These are phyloP conservation scores for Garcia nutans DNA, from an alignment of 345 rosid species.

Conservation along the genomic window DNA sequence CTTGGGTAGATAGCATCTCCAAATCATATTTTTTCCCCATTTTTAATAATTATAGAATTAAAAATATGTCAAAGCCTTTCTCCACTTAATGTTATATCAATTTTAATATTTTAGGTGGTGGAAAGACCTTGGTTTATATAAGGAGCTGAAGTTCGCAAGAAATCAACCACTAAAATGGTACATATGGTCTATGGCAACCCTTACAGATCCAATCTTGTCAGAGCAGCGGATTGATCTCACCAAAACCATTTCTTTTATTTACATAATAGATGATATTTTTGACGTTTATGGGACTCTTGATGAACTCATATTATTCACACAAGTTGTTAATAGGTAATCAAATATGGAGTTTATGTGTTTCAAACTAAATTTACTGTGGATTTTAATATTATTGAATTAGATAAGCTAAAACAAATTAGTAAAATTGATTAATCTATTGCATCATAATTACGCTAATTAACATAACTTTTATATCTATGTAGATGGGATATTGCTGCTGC, in stretches of 20 bases:
- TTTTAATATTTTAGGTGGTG: slow-evolving; percentile 48
- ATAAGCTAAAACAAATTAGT: no score
- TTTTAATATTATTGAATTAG: no score
- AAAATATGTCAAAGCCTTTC: background rate
- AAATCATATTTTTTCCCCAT: no score
- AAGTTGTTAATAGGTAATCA: slow-evolving; percentile 39
- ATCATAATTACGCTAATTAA: no score
- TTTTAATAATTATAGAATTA: no score
- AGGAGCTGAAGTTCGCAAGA: slow-evolving; percentile 48
- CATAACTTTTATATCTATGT: slow-evolving; percentile 1
- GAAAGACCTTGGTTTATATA: slow-evolving; percentile 43
- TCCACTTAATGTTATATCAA: background rate
- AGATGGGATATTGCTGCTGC: slow-evolving; percentile 44
- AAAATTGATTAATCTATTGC: no score
- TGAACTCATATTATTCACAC: slow-evolving; percentile 47
- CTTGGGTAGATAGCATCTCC: no score
- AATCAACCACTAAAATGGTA: slow-evolving; percentile 57
- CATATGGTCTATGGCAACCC: slow-evolving; percentile 45
- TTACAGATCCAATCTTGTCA: slow-evolving; percentile 46
- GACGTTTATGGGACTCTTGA: slow-evolving; percentile 44
- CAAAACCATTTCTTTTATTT: slow-evolving; percentile 53
- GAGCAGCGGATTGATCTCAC: slow-evolving; percentile 47
- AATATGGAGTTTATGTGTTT: no score
- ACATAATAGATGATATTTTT: slow-evolving; percentile 55
- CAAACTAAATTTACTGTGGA: no score